These are phyloP conservation scores for Sphaceloma murrayae DNA, from an alignment of 2,329 filamentous ascomycete species.

Conservation along the genomic window DNA sequence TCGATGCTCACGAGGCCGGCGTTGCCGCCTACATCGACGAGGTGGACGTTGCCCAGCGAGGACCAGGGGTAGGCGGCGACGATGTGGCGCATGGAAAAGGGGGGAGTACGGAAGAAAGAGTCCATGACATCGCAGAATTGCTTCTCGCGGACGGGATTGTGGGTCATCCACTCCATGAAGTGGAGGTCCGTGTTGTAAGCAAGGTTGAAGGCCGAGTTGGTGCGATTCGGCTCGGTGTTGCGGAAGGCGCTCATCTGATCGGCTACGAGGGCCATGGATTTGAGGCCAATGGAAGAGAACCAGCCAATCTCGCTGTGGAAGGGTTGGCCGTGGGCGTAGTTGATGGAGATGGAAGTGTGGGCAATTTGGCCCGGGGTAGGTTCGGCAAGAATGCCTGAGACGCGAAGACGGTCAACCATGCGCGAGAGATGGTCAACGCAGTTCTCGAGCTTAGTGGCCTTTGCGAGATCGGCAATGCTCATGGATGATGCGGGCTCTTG, in stretches of 20 bases:
- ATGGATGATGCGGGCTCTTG: constrained; percentile 3
- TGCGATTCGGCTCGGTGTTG: constrained; percentile 2
- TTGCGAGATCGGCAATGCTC: constrained; percentile 1
- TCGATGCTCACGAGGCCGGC: constrained; percentile 16
- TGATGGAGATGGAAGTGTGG: constrained; percentile 14
- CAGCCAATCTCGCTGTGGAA: constrained; percentile 14
- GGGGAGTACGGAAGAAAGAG: constrained; percentile 9
- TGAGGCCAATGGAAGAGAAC: constrained; percentile 9
- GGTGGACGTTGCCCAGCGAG: neutral
- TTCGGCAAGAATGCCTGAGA: constrained; percentile 12
- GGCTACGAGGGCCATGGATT: constrained; percentile 7
- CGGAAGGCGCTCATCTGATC: constrained; percentile 7
- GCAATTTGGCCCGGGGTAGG: constrained; percentile 4
- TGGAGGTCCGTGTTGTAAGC: constrained; percentile 7
- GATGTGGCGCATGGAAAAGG: constrained; percentile 11
- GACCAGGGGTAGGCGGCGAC: constrained; percentile 14
- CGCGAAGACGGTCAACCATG: constrained; percentile 1
- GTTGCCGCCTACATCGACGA: constrained; percentile 24
- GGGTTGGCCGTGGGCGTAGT: constrained; percentile 4
- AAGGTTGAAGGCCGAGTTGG: constrained; percentile 14
- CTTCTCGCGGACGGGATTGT: constrained; percentile 11
- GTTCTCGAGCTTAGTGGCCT: constrained; percentile 7
- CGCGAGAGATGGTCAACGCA: neutral
- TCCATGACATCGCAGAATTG: constrained; percentile 15
- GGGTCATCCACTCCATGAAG: constrained; percentile 13